Base-by-base conservation (phyloP, 805 yeast species). In the Blastobotrys robertii region DNA sequence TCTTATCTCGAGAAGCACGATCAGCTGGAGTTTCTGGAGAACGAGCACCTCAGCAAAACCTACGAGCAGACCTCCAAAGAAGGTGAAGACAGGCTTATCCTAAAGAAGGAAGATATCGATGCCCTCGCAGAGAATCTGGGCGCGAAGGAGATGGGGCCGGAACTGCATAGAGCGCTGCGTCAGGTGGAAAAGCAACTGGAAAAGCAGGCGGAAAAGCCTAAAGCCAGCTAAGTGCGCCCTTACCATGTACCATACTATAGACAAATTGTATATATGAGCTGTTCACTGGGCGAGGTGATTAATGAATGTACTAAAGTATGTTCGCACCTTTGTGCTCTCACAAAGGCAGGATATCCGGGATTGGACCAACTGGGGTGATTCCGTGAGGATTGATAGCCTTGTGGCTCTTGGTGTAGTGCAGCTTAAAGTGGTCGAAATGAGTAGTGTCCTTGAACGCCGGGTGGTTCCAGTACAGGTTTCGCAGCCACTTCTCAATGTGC, bases 381-480 rank as follows among this genome's bases (percentile, higher is more conserved):
- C 81, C 79, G 48, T 70, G 65, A 3, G 95, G 96, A 59, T 90
- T 92, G 61, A 86, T 81, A 39, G 73, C 73, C 34, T 73, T 59
- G 60, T 88, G 97, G 19, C 92, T 79, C 63, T 82, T 81, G 36
- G 95, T 87, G 68, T 90, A 90, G 66, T 88, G 97, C 55, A 71
- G 69, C 63, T 88, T 90, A 67, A 90, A 88, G 62, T 92, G 97
- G 33, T 81, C 85, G 57, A 92, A 85, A 58, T 83, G 72, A 13
- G 95, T 85, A 9, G 96, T 84, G 31, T 74, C 75, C 52, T 73
- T 73, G 65, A 90, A 84, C 8, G 81, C 85, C 13, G 78, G 77
- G 44, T 72, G 56, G 40, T 71, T 68, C 95, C 96, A 87, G 66
- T 88, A 92, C 54, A 92, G 70, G 51, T 82, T 76, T 52, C 82